Base-by-base conservation (phyloP, 345 rosid genomes). In the Streptanthus diversifolius region DNA sequence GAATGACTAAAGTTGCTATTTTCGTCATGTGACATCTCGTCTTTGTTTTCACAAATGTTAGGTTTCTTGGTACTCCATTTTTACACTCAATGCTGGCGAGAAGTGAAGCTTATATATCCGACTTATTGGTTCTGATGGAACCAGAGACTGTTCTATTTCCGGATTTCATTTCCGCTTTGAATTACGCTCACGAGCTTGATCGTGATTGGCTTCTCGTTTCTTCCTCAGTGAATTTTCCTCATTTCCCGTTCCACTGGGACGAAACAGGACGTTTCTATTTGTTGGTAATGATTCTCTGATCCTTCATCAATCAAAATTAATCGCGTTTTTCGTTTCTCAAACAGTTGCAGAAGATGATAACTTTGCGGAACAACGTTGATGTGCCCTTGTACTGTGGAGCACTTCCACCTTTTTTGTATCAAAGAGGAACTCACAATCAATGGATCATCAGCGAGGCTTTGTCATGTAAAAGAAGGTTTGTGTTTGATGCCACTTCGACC, bases 1-100 rank as follows among this genome's bases (percentile, higher is more conserved):
- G 32, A 54, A 40, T 22, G 4, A 24, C 36, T 32, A 15, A n/a
- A 35, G 17, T 18, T 19, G 17, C 60, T 2, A n/a, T 54, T 54
- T 11, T n/a, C n/a, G n/a, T n/a, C n/a, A n/a, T n/a, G n/a, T n/a
- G n/a, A 60, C 10, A 58, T 21, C 4, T 36, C 1, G 4, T 14
- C 12, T 11, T 35, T 14, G 7, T 15, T 70, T 60, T 45, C 17
- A 41, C 15, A 53, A 75, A 3, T 66, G 53, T 22, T 79, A 91
- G 97, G 85, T 88, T 95, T 70, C 86, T 89, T 3, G 89, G 91
- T n/a, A 88, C 85, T 72, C 95, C 96, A 2, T 95, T 87, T 74
- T 66, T 89, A 70, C 97, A 95, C 80, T 89, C 99, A 47, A 86
- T 95, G 93, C 73, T 90, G 60, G 95, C 84, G 24, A 91, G 85